A percentile compares a stretch with the other conserved stretches of the same genome.
Conservation (phyloP, 371 early-diverging fungal species). For the Mucor indicus region DNA sequence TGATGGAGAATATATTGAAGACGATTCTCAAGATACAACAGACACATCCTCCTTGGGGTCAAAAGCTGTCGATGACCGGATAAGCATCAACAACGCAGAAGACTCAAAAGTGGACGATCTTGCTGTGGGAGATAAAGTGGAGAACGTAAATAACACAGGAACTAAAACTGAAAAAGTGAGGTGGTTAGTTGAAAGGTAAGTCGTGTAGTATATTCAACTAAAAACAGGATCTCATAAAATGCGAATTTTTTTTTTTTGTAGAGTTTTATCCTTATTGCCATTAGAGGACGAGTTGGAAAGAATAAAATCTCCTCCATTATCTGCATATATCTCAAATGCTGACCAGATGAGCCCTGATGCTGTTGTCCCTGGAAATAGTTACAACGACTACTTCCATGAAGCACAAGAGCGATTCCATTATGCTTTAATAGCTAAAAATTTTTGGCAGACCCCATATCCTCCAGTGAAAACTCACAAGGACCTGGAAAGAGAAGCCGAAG, state of each 20-base stretch:
- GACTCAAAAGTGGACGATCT: neutral
- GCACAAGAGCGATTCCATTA: constrained; percentile 50
- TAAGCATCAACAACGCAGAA: constrained; percentile 11
- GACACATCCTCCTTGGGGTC: constrained; percentile 40
- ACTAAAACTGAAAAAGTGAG: constrained; percentile 45
- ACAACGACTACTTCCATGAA: constrained; percentile 53
- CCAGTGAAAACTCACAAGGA: constrained; percentile 37
- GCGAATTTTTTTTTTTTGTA: constrained; percentile 2
- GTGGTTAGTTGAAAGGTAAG: constrained; percentile 52
- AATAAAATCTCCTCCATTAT: constrained; percentile 45
- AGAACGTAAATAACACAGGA: constrained; percentile 15
- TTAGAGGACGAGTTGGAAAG: constrained; percentile 51
- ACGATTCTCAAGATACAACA: constrained; percentile 24
- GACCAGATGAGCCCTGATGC: constrained; percentile 10
- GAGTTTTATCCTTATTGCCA: constrained; percentile 46
- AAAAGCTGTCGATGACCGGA: constrained; percentile 33
- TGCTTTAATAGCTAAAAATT: constrained; percentile 44
- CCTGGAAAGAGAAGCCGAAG: constrained; percentile 15
- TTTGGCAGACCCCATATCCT: constrained; percentile 49
- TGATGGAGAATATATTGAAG: constrained; percentile 39
- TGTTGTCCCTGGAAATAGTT: constrained; percentile 48
- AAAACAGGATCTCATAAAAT: no score
- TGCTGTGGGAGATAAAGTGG: constrained; percentile 14
- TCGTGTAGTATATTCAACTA: neutral
- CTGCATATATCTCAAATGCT: constrained; percentile 26